phyloP scores from a whole-genome alignment of 139 green algal genomes.

The Tetradesmus lagerheimii region DNA sequence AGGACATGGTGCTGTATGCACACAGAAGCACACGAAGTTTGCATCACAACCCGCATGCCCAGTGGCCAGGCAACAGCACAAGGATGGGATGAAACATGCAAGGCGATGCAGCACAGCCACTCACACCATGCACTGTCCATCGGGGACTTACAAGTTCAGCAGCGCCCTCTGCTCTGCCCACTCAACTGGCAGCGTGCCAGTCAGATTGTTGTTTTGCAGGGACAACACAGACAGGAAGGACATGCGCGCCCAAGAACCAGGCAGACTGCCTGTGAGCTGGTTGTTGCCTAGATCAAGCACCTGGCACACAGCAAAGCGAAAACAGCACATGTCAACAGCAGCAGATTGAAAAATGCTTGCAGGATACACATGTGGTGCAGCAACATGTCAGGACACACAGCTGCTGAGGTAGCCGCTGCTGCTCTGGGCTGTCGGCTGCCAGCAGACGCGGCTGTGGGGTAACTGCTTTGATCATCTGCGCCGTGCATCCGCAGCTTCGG shows the following conservation, averaged over 20 bases:
- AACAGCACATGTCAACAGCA: not conserved
- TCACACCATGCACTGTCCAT: not conserved
- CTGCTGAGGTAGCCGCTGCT: no score
- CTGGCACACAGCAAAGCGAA: not conserved
- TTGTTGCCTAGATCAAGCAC: slow-evolving; percentile 26
- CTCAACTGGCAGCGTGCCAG: not conserved
- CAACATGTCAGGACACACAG: not conserved
- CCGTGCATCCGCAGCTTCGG: not conserved
- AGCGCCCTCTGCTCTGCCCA: slow-evolving; percentile 30
- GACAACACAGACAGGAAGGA: not conserved
- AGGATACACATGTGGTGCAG: not conserved
- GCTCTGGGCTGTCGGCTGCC: not conserved
- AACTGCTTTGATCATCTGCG: not conserved
- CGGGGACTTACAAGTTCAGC: slow-evolving; percentile 25
- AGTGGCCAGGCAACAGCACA: not conserved
- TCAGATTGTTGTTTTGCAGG: slow-evolving; percentile 16
- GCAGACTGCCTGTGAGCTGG: not conserved
- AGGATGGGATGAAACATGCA: not conserved
- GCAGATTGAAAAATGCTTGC: not conserved
- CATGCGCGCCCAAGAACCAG: slow-evolving; percentile 4
- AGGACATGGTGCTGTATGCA: not conserved
- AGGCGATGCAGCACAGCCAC: not conserved
- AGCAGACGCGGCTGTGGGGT: not conserved
- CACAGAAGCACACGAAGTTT: no score
- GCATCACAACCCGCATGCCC: no score